Percentiles rank a stretch among this genome's conserved stretches.
Conservation (phyloP, 345 rosid species). For the Gynandropsis gynandra region DNA sequence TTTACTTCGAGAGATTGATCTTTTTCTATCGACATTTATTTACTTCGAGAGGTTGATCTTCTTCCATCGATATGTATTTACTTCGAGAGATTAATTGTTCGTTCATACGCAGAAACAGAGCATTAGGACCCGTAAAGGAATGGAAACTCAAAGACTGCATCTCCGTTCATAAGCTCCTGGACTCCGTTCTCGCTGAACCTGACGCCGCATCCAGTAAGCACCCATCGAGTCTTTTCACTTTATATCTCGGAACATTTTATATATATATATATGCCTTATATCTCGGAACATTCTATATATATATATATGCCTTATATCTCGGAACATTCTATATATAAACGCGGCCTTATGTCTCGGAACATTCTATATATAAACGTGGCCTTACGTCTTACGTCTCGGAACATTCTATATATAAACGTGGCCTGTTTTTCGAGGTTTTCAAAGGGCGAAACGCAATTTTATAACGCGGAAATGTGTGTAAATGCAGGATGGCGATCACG, state of each 20-base stretch:
- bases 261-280: too few species aligned
- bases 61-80: too few species aligned
- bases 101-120: conserved; percentile 42
- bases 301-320: not conserved
- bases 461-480: too few species aligned
- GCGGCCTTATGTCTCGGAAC: not conserved
- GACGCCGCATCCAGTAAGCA: conserved; percentile 82
- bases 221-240: not conserved
- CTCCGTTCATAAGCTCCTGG: conserved; percentile 62
- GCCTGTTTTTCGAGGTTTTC: too few species aligned
- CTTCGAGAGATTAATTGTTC: not conserved
- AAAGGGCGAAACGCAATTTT: too few species aligned
- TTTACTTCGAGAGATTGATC: too few species aligned
- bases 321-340: too few species aligned
- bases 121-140: conserved; percentile 47
- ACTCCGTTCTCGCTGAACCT: conserved; percentile 39
- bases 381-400: not conserved
- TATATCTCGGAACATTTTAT: not conserved
- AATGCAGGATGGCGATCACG: conserved; percentile 78
- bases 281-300: too few species aligned
- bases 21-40: not conserved
- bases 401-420: too few species aligned
- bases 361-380: too few species aligned
- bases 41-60: not conserved
- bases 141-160: conserved; percentile 91